These are phyloP conservation scores for Phytophthora niederhauseri DNA, from an alignment of 352 stramenopile species.

Conservation along the genomic window DNA sequence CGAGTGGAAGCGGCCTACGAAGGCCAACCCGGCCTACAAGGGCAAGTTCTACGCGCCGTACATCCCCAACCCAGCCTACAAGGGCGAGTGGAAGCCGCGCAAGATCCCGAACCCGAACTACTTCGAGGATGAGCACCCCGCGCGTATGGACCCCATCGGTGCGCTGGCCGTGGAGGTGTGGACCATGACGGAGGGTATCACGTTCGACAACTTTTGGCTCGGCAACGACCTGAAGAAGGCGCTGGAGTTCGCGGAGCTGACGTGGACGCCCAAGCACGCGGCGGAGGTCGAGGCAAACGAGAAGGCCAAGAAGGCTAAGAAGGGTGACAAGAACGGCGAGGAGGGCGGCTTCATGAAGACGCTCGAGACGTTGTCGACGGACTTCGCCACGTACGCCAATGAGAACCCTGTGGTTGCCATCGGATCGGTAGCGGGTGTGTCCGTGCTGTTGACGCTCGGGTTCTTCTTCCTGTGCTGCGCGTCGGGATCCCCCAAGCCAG, in stretches of 20 bases:
- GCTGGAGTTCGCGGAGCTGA: slow-evolving; percentile 76
- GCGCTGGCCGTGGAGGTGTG: slow-evolving; percentile 93
- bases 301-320: slow-evolving; percentile 54
- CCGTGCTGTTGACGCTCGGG: slow-evolving; percentile 47
- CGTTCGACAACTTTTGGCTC: slow-evolving; percentile 95
- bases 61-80: slow-evolving; percentile 94
- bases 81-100: slow-evolving; percentile 89
- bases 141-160: slow-evolving; percentile 87
- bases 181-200: slow-evolving; percentile 90
- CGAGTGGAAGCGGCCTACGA: slow-evolving; percentile 89
- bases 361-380: slow-evolving; percentile 40
- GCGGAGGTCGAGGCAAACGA: slow-evolving; percentile 62
- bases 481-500: slow-evolving; percentile 30
- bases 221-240: slow-evolving; percentile 84
- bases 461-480: slow-evolving; percentile 71
- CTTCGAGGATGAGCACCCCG: slow-evolving; percentile 86
- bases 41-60: slow-evolving; percentile 92
- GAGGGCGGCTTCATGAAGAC: slow-evolving; percentile 56
- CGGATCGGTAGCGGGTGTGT: slow-evolving; percentile 47
- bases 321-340: slow-evolving; percentile 43
- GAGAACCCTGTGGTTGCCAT: slow-evolving; percentile 65
- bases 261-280: slow-evolving; percentile 79
- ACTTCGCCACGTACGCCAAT: slow-evolving; percentile 59
- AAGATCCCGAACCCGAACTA: slow-evolving; percentile 92
- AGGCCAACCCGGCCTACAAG: slow-evolving; percentile 92